phyloP scores from a whole-genome alignment of 1,284 basidiomycete species.

The Crepidotus sp. region DNA sequence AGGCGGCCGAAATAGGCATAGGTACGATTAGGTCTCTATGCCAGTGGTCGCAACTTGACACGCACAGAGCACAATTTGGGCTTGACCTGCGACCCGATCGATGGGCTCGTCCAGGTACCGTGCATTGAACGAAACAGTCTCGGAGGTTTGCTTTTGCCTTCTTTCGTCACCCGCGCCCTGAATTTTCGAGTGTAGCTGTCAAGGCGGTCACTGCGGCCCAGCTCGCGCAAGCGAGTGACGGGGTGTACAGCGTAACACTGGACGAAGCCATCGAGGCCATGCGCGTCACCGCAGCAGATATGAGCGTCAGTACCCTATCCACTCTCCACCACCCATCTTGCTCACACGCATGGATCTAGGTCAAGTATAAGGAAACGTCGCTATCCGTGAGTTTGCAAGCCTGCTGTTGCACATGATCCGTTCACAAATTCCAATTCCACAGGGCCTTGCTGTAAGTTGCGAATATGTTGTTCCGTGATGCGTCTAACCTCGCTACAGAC shows the following conservation, averaged over 20 bases:
- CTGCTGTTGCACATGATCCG: neutral
- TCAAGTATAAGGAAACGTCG: constrained; percentile 84
- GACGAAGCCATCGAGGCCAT: constrained; percentile 97
- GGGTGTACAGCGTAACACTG: constrained; percentile 79
- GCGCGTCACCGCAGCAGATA: constrained; percentile 81
- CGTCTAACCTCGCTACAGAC: constrained; percentile 33
- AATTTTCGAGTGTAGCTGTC: constrained; percentile 44
- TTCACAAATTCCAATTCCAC: constrained; percentile 6
- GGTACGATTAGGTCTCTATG: constrained; percentile 34
- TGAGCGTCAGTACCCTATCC: constrained; percentile 61
- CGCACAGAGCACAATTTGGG: constrained; percentile 74
- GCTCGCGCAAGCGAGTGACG: constrained; percentile 85
- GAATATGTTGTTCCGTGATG: constrained; percentile 13
- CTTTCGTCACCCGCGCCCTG: neutral
- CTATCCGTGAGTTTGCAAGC: constrained; percentile 53
- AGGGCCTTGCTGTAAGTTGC: constrained; percentile 56
- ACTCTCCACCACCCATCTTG: neutral
- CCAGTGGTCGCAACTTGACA: neutral
- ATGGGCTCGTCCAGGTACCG: constrained; percentile 89
- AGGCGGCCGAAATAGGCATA: constrained; percentile 95
- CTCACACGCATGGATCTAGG: constrained; percentile 6
- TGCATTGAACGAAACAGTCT: constrained; percentile 88
- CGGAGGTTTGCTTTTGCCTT: constrained; percentile 43
- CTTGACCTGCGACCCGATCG: constrained; percentile 87
- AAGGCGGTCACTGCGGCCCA: constrained; percentile 91